A percentile compares a stretch with the other conserved stretches of the same genome.
Evolutionary conservation across 768 basidiomycete species (phyloP).

Genomic region (Amanita rimosa): DNA sequence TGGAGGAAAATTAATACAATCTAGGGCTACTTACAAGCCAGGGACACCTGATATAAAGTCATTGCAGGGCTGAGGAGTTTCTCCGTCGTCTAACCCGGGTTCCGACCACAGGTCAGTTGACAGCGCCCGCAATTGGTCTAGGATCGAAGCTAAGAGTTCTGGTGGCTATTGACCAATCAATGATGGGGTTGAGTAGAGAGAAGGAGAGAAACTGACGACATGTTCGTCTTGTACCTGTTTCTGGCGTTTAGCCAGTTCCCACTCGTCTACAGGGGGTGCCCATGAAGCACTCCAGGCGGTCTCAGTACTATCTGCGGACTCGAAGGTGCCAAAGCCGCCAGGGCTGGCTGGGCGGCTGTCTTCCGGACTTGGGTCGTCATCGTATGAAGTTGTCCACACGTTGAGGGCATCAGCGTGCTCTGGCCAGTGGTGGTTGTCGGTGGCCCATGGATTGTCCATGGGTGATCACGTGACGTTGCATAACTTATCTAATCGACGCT

Average conservation of each 20-base stretch:
- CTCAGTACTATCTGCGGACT: slow-evolving; percentile 28
- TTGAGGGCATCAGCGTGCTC: slow-evolving; percentile 26
- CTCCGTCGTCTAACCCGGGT: slow-evolving; percentile 1
- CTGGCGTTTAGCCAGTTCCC: slow-evolving; percentile 49
- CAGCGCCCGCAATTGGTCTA: slow-evolving; percentile 42
- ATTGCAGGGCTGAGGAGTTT: slow-evolving; percentile 3
- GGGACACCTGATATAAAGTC: slow-evolving; percentile 32
- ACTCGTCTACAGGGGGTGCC: slow-evolving; percentile 41
- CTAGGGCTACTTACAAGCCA: slow-evolving; percentile 41
- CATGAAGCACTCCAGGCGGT: slow-evolving; percentile 33
- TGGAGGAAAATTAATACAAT: neutral
- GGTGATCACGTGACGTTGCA: slow-evolving; percentile 1
- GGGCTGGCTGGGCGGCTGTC: slow-evolving; percentile 33
- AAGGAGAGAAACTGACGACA: slow-evolving; percentile 40
- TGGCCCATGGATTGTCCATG: slow-evolving; percentile 72
- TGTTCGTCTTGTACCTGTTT: slow-evolving; percentile 50
- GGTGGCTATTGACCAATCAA: slow-evolving; percentile 39
- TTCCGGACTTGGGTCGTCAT: neutral
- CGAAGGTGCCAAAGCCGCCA: slow-evolving; percentile 53
- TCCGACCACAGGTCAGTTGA: slow-evolving; percentile 43
- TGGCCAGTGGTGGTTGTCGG: slow-evolving; percentile 29
- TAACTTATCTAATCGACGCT: neutral
- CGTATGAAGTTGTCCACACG: no score
- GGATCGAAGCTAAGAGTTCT: slow-evolving; percentile 46
- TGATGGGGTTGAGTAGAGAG: slow-evolving; percentile 9